phyloP scores from a whole-genome alignment of 2,329 filamentous ascomycete species.

The Aschersonia sp. region DNA sequence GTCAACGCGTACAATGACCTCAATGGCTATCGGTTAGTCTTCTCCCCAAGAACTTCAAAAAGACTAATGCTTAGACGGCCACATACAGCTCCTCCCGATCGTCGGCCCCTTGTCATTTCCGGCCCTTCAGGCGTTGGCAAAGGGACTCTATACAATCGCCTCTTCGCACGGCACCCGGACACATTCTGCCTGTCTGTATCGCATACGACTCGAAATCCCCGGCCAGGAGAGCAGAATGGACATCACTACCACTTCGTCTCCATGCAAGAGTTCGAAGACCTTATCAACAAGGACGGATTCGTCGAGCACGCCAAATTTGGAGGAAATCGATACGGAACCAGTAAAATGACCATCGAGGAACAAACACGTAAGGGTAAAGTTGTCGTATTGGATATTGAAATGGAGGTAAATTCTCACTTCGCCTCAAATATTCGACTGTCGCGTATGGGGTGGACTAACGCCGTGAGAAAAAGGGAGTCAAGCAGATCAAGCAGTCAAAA shows the following conservation, averaged over 20 bases:
- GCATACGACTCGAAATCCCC: slow-evolving; percentile 70
- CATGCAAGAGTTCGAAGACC: slow-evolving; percentile 48
- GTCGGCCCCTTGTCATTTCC: slow-evolving; percentile 57
- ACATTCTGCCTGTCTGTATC: slow-evolving; percentile 42
- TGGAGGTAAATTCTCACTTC: slow-evolving; percentile 48
- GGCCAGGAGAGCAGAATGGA: slow-evolving; percentile 60
- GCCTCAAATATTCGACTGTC: background rate
- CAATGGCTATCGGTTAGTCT: slow-evolving; percentile 10
- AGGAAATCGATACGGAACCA: slow-evolving; percentile 77
- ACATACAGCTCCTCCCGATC: slow-evolving; percentile 23
- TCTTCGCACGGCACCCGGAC: slow-evolving; percentile 43
- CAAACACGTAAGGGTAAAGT: slow-evolving; percentile 56
- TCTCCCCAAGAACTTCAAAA: background rate
- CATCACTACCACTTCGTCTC: slow-evolving; percentile 69
- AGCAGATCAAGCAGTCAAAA: slow-evolving; percentile 70
- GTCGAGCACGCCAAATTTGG: slow-evolving; percentile 79
- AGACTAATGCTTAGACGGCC: background rate
- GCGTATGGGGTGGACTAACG: background rate
- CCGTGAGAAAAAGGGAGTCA: slow-evolving; percentile 46
- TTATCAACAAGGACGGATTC: slow-evolving; percentile 58
- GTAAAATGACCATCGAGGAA: slow-evolving; percentile 62
- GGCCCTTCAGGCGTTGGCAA: slow-evolving; percentile 70
- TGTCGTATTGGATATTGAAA: slow-evolving; percentile 88
- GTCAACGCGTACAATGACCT: background rate
- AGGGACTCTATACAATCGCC: slow-evolving; percentile 60